Percentiles rank a stretch among this genome's conserved stretches.
Conservation (phyloP, 1,284 basidiomycete species). For the Fistulina hepatica region DNA sequence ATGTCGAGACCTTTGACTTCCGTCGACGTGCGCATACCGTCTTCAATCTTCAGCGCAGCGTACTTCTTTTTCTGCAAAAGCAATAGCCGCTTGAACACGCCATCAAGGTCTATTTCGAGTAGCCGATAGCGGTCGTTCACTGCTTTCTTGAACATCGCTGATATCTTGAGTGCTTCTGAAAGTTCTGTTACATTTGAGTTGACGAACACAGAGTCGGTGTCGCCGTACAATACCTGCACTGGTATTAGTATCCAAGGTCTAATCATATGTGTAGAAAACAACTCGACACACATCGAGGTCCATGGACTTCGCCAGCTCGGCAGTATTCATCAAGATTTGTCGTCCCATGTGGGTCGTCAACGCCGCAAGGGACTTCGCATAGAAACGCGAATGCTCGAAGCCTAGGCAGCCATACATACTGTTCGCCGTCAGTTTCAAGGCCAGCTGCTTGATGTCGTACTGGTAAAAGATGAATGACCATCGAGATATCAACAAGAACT, state of each 20-base stretch:
- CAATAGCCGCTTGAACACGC: conserved; percentile 86
- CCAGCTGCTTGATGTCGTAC: conserved; percentile 97
- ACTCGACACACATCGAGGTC: conserved; percentile 65
- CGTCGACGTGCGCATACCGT: conserved; percentile 60
- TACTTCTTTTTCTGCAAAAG: conserved; percentile 99
- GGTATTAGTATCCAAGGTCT: conserved; percentile 2
- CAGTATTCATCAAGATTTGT: conserved; percentile 91
- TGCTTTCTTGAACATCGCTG: conserved; percentile 85
- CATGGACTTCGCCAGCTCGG: conserved; percentile 85
- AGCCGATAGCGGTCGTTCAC: conserved; percentile 95
- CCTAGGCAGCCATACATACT: conserved; percentile 99
- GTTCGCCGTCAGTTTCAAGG: conserved; percentile 96
- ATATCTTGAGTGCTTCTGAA: conserved; percentile 83
- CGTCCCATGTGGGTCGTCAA: conserved; percentile 97
- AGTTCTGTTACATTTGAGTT: conserved; percentile 92
- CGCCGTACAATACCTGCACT: conserved; percentile 89
- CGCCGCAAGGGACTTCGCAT: conserved; percentile 92
- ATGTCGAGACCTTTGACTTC: conserved; percentile 99
- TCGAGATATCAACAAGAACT: conserved; percentile 1
- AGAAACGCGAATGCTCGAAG: conserved; percentile 95
- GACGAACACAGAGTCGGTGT: conserved; percentile 98
- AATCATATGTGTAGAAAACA: neutral
- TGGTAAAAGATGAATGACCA: conserved; percentile 22
- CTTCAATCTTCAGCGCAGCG: conserved; percentile 90
- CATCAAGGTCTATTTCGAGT: conserved; percentile 95